Percentiles rank a stretch among this genome's conserved stretches.
These are phyloP conservation scores for Hygrophorus pudorinus DNA, from an alignment of 768 basidiomycete species.

Conservation along the genomic window DNA sequence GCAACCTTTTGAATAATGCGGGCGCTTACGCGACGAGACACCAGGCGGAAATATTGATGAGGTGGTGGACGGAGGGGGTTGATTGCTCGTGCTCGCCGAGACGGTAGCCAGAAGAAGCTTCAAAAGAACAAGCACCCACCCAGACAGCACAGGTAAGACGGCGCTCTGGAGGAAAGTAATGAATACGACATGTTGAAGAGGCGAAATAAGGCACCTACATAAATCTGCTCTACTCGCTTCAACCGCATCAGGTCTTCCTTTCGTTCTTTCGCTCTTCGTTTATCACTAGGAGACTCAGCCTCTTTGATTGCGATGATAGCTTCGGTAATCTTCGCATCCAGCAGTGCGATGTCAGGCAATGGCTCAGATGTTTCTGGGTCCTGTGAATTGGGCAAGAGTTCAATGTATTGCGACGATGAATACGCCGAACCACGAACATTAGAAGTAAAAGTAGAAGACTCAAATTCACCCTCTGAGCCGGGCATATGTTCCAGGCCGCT, in stretches of 20 bases:
- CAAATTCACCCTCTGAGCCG: slow-evolving; percentile 48
- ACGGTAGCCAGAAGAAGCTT: slow-evolving; percentile 91
- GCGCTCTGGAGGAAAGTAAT: slow-evolving; percentile 44
- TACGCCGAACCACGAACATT: slow-evolving; percentile 22
- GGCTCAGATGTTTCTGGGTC: slow-evolving; percentile 54
- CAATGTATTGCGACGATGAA: background rate
- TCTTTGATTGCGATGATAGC: slow-evolving; percentile 39
- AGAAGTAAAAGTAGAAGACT: slow-evolving; percentile 37
- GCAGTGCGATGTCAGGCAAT: slow-evolving; percentile 60
- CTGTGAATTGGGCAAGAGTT: slow-evolving; percentile 18
- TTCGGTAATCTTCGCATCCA: slow-evolving; percentile 70
- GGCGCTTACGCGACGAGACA: slow-evolving; percentile 49
- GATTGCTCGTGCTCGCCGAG: slow-evolving; percentile 62
- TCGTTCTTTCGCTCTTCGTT: slow-evolving; percentile 53
- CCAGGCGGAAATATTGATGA: slow-evolving; percentile 66
- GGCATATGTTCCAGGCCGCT: slow-evolving; percentile 81
- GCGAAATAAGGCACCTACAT: slow-evolving; percentile 44
- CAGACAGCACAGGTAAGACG: slow-evolving; percentile 74
- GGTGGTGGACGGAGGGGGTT: slow-evolving; percentile 55
- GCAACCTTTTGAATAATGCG: slow-evolving; percentile 1
- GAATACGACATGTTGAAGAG: background rate
- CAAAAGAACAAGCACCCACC: slow-evolving; percentile 87
- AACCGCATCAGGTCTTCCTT: slow-evolving; percentile 80
- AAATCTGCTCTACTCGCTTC: slow-evolving; percentile 86
- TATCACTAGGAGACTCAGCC: slow-evolving; percentile 42